These are phyloP conservation scores for Alternaria brassicae DNA, from an alignment of 2,329 filamentous ascomycete species.

Conservation along the genomic window DNA sequence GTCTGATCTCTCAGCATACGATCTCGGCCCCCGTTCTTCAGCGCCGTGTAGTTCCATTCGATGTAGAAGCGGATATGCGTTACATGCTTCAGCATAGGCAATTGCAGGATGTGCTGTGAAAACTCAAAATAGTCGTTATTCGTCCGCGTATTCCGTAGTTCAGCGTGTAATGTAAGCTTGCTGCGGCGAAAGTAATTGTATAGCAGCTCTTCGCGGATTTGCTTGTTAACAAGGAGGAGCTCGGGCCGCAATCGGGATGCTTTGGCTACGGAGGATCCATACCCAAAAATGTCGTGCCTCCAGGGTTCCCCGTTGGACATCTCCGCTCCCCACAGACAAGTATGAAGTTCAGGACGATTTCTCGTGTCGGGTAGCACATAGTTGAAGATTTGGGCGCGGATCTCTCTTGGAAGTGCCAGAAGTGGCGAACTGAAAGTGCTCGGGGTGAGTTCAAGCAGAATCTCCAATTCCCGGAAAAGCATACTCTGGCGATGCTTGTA, in stretches of 20 bases:
- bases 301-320: slow-evolving; percentile 45
- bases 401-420: slow-evolving; percentile 40
- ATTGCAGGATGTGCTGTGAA: slow-evolving; percentile 43
- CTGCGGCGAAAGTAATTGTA: slow-evolving; percentile 37
- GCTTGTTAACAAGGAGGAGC: slow-evolving; percentile 41
- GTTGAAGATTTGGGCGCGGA: slow-evolving; percentile 37
- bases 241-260: slow-evolving; percentile 28
- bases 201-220: slow-evolving; percentile 41
- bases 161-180: slow-evolving; percentile 45
- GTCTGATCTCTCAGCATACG: slow-evolving; percentile 37
- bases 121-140: slow-evolving; percentile 46
- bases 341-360: slow-evolving; percentile 41
- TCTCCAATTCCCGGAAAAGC: slow-evolving; percentile 44
- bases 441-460: slow-evolving; percentile 45
- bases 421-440: slow-evolving; percentile 42
- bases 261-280: slow-evolving; percentile 35
- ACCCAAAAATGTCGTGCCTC: slow-evolving; percentile 45
- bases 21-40: slow-evolving; percentile 26
- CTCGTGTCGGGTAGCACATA: slow-evolving; percentile 34
- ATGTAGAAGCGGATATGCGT: slow-evolving; percentile 46
- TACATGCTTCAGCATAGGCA: slow-evolving; percentile 39
- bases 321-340: slow-evolving; percentile 46
- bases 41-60: slow-evolving; percentile 45
- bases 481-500: slow-evolving; percentile 43
- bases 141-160: slow-evolving; percentile 39